A percentile compares a stretch with the other conserved stretches of the same genome.
Evolutionary conservation across 345 rosid species (phyloP).

Genomic region (Rhodamnia argentea): DNA sequence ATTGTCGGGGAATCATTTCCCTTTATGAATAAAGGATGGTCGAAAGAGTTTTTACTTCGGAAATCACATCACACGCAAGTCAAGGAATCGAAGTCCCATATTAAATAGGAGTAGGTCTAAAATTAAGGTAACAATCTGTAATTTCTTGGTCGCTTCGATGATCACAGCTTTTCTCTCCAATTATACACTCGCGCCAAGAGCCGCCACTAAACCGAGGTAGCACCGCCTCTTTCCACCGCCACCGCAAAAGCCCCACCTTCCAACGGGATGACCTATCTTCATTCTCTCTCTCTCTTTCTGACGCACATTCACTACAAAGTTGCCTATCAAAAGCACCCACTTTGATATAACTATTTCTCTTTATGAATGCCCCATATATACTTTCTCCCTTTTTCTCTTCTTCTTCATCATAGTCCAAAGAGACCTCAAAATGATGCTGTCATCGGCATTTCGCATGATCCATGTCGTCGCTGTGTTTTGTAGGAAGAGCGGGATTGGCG

Average conservation of each 20-base stretch:
- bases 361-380: background rate
- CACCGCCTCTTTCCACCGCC: background rate
- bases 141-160: background rate
- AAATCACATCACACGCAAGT: background rate
- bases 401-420: background rate
- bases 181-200: background rate
- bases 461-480: background rate
- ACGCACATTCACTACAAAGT: background rate
- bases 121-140: background rate
- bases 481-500: background rate
- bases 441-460: background rate
- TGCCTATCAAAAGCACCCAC: background rate
- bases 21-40: background rate
- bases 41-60: background rate
- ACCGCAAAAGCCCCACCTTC: background rate
- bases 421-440: background rate
- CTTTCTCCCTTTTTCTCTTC: background rate
- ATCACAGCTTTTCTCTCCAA: background rate
- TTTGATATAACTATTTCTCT: background rate
- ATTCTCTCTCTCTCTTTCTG: background rate
- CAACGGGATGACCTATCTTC: background rate
- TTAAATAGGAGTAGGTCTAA: background rate
- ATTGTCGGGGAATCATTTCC: too few species aligned
- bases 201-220: background rate
- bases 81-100: background rate